Evolutionary conservation across 306 rosid genomes (phyloP), one percentile per base, ranked within the genome.

Genomic region (Leucaena leucocephala): DNA sequence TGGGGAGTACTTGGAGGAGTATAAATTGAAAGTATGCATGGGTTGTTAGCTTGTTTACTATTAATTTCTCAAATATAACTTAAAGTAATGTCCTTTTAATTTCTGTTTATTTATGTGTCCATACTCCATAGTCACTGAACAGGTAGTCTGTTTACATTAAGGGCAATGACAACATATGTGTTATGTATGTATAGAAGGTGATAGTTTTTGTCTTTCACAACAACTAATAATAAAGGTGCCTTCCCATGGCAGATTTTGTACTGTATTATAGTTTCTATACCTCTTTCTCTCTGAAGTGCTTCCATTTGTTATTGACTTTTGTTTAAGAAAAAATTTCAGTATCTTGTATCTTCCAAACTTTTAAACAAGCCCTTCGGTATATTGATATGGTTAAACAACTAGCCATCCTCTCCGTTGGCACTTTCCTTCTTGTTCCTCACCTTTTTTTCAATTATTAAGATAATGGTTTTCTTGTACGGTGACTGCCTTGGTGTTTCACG

Each of bases 1-100:
- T 17, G 96, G 95, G 73, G 99, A 96, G 81, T 96, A 96, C 80
- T 68, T 90, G 83, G 98, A 96, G 77, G 98, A 96, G 86, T 76
- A 74, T 88, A 96, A 96, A 83, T 88, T 96, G 50, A 96, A 91
- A 75, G 99, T 93, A 78, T 77, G 80, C 21, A 46, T 34, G 21
- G 59, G 44, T 34, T 35, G 50, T 54, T 64, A 58, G 21, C 55
- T 74, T 62, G 8, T 6, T 57, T 39, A 36, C 39, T 21, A 36
- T 66, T 15, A 59, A 52, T 40, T 71, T 0, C 35, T 73, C 46
- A 68, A 44, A 35, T 74, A 52, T 49, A 72, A 59, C 14, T 46
- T 21, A 15, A 49, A 44, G 67, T 36, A 44, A n/a, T 66, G 36
- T 9, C 43, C 1, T 62, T 52, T 40, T 76, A 19, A 21, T 16